Evolutionary conservation across 1,284 basidiomycete species (phyloP).

Genomic region (Ustilago vetiveriae): DNA sequence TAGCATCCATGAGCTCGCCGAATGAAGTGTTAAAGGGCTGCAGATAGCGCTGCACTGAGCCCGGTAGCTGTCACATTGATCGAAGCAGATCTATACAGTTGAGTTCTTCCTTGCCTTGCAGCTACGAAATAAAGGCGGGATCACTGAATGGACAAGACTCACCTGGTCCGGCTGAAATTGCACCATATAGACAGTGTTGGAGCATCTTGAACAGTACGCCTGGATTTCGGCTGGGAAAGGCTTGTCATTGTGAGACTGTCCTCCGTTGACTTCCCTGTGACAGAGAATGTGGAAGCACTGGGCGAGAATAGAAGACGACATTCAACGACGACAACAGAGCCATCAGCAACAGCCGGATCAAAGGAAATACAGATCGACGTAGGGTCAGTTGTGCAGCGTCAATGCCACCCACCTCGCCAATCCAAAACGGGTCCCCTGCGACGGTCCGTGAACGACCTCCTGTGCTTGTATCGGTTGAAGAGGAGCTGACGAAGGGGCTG

Average conservation of each 20-base stretch:
- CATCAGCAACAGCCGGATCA: too few species aligned
- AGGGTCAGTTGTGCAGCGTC: too few species aligned
- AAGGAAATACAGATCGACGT: too few species aligned
- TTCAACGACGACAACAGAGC: too few species aligned
- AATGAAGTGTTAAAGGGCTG: slow-evolving; percentile 20
- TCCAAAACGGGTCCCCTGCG: slow-evolving; percentile 19
- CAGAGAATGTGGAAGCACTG: slow-evolving; percentile 41
- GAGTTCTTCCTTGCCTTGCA: too few species aligned
- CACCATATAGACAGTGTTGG: slow-evolving; percentile 1
- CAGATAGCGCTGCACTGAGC: slow-evolving; percentile 5
- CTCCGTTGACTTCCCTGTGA: slow-evolving; percentile 23
- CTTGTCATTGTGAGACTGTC: background rate
- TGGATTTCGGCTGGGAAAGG: slow-evolving; percentile 7
- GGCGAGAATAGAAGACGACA: background rate
- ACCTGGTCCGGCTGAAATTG: slow-evolving; percentile 14
- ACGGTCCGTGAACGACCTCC: background rate
- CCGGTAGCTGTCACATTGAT: slow-evolving; percentile 12
- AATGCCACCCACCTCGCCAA: slow-evolving; percentile 28
- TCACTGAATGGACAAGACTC: background rate
- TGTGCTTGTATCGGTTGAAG: background rate
- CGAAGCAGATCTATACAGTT: too few species aligned
- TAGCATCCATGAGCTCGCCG: slow-evolving; percentile 1
- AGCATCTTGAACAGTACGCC: slow-evolving; percentile 15
- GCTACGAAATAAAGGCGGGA: too few species aligned
- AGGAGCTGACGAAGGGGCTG: background rate